phyloP scores from a whole-genome alignment of 2,329 filamentous ascomycete species.

The Diaporthe helianthi region DNA sequence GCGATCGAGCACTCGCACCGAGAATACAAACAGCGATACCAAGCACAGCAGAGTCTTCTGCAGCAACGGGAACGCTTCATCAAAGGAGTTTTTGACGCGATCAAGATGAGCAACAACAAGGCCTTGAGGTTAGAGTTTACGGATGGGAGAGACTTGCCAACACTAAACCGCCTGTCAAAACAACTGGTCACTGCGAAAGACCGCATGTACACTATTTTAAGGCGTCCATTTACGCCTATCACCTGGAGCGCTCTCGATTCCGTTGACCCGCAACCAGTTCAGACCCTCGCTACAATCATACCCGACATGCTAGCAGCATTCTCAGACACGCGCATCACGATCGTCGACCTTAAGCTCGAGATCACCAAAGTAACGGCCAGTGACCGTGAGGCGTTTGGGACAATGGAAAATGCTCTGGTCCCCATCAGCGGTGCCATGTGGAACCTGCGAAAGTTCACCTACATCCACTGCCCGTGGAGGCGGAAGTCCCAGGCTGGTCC shows the following conservation, averaged over 20 bases:
- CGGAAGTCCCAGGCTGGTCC: no score
- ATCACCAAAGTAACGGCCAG: background rate
- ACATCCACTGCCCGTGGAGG: no score
- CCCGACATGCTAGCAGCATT: background rate
- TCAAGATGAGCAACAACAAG: background rate
- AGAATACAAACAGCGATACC: background rate
- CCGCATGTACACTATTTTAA: background rate
- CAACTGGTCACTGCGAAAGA: background rate
- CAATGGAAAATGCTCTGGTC: no score
- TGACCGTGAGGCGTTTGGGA: no score
- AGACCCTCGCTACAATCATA: background rate
- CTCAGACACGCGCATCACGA: background rate
- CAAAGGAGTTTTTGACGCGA: rapidly evolving
- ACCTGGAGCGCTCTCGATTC: no score
- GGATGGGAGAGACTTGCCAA: background rate
- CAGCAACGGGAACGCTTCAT: background rate
- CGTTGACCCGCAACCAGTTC: no score
- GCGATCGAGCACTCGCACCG: background rate
- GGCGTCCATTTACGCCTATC: no score
- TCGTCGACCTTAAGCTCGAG: background rate
- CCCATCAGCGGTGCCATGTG: background rate
- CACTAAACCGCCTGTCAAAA: background rate
- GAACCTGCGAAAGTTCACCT: background rate
- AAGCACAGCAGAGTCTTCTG: background rate
- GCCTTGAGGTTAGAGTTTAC: background rate